Percentiles rank a stretch among this genome's conserved stretches.
These are phyloP conservation scores for Saccharomycopsis babjevae DNA, from an alignment of 805 yeast species.

Conservation along the genomic window DNA sequence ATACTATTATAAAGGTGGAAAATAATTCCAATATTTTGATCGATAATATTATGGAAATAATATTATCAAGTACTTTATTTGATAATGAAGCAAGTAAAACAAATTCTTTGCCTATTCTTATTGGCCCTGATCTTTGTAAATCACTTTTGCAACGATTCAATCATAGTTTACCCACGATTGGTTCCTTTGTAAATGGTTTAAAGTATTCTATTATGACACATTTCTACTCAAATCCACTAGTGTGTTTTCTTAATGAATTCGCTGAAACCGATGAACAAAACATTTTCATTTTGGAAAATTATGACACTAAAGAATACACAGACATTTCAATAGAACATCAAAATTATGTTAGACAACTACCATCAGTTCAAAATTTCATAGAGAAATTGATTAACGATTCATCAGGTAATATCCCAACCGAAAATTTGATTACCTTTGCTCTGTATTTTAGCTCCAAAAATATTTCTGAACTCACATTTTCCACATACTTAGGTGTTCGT, in stretches of 20 bases:
- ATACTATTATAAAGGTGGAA: constrained; percentile 1
- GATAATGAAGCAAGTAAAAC: not conserved
- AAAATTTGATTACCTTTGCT: not conserved
- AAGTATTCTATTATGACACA: constrained; percentile 12
- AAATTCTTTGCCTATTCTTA: not conserved
- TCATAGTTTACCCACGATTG: not conserved
- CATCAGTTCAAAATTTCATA: constrained; percentile 9
- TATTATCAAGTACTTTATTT: not conserved
- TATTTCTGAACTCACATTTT: not conserved
- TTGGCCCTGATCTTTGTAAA: constrained; percentile 6
- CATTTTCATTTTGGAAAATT: not conserved
- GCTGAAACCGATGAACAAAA: not conserved
- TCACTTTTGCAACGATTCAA: not conserved
- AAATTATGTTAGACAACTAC: constrained; percentile 1
- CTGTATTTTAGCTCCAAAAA: not conserved
- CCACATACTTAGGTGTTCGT: not conserved
- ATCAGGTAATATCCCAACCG: not conserved
- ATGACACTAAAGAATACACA: not conserved
- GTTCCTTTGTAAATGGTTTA: constrained; percentile 6
- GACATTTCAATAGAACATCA: not conserved
- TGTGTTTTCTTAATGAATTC: not conserved
- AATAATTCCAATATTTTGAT: constrained; percentile 1
- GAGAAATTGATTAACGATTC: not conserved
- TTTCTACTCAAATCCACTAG: constrained; percentile 7
- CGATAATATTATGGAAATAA: constrained; percentile 1